Base-by-base conservation (phyloP, 768 basidiomycete genomes). In the Boletus rex-veris region DNA sequence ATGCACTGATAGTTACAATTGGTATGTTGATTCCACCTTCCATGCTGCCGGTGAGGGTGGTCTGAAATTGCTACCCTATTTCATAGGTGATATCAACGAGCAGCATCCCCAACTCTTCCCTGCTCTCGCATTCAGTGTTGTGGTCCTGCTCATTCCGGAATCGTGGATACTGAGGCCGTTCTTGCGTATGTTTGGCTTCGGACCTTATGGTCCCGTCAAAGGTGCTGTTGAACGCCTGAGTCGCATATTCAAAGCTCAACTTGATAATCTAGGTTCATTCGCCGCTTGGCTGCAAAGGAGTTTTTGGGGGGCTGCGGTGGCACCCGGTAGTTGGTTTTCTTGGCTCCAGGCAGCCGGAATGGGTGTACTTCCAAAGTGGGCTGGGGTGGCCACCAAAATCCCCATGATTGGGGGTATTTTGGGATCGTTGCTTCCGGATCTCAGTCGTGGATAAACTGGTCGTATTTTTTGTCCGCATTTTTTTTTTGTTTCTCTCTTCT, bases 341-440 rank as follows among this genome's bases (percentile, higher is more conserved):
- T 21, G 9, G 15, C 53, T 64, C 7, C 61, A 60, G 36, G 45
- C 50, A 19, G 62, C 58, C 12, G 61, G 52, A 7, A 57, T 53
- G 54, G 58, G 58, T 3, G 14, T 2, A 12, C 21, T 49, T 1
- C 61, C 61, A 0, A n/a, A n/a, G 38, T 59, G 58, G 58, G 43
- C 40, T 30, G 30, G 50, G 9, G 7, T 39, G 11, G 42, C 36
- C 41, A 8, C 26, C 14, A 52, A 35, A 15, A 6, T 39, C 1
- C 56, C 52, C 10, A 8, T 48, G 19, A 1, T 40, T 3, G 55
- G 39, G 2, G 18, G 40, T 35, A 3, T 61, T 8, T 31, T 48
- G 43, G 31, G 5, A 4, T 14, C 24, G 45, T 24, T 49, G 16
- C 4, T 53, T 30, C 39, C 48, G 16, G 35, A 18, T 33, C 12